A percentile compares a stretch with the other conserved stretches of the same genome.
phyloP scores from a whole-genome alignment of 2,329 filamentous ascomycete genomes.

The Pestalotiopsis sp. region DNA sequence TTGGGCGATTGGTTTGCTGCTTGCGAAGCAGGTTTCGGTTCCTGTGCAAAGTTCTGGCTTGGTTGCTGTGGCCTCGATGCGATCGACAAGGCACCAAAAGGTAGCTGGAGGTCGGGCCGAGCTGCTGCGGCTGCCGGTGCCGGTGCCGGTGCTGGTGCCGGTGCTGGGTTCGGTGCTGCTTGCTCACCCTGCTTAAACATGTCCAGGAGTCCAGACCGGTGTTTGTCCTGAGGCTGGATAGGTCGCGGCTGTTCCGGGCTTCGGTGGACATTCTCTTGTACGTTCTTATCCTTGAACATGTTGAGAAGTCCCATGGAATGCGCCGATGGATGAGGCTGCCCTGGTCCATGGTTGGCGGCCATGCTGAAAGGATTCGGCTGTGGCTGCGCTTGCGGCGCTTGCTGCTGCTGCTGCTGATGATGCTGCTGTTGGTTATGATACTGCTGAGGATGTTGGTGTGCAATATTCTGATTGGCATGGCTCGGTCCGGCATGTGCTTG shows the following conservation, averaged over 20 bases:
- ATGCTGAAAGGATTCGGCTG: constrained; percentile 6
- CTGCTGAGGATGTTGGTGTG: constrained; percentile 26
- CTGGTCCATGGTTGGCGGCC: constrained; percentile 16
- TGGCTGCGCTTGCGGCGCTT: constrained; percentile 24
- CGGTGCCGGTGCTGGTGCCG: constrained; percentile 26
- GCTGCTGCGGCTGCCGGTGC: neutral
- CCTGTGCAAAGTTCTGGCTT: neutral
- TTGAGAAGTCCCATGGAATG: constrained; percentile 39
- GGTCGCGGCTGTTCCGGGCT: neutral
- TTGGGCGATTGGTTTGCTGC: neutral
- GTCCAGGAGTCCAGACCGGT: constrained; percentile 52
- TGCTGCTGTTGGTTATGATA: constrained; percentile 23
- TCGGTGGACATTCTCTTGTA: constrained; percentile 17
- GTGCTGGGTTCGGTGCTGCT: constrained; percentile 34
- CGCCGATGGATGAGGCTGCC: constrained; percentile 24
- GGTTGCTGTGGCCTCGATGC: constrained; percentile 34
- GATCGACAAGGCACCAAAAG: constrained; percentile 42
- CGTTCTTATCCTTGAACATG: constrained; percentile 40
- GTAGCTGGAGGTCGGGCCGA: constrained; percentile 34
- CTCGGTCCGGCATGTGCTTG: constrained; percentile 16
- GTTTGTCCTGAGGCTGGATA: constrained; percentile 35
- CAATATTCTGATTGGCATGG: constrained; percentile 24
- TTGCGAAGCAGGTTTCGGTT: neutral
- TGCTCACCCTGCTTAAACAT: constrained; percentile 53
- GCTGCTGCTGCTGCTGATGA: constrained; percentile 23